phyloP scores from a whole-genome alignment of 2,329 filamentous ascomycete species.

The Fusarium sp. region DNA sequence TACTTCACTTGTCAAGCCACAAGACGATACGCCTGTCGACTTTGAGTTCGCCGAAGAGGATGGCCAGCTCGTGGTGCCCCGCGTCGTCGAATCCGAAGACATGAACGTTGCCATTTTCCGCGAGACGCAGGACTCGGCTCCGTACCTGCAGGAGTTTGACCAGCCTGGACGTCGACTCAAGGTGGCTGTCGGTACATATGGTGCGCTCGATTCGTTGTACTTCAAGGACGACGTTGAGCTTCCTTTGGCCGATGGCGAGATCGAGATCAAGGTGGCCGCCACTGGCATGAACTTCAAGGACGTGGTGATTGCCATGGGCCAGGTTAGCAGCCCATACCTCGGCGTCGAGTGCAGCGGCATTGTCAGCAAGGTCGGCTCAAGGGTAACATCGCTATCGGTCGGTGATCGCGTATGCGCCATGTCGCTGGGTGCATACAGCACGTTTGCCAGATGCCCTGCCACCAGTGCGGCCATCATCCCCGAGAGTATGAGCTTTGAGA shows the following conservation, averaged over 20 bases:
- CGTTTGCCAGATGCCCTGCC: conserved; percentile 51
- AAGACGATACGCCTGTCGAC: neutral
- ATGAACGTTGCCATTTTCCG: conserved; percentile 44
- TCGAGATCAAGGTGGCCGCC: conserved; percentile 55
- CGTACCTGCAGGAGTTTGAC: conserved; percentile 50
- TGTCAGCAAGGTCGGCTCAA: conserved; percentile 51
- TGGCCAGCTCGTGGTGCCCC: conserved; percentile 44
- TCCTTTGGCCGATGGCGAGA: conserved; percentile 47
- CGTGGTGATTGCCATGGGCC: conserved; percentile 54
- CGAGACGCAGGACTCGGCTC: conserved; percentile 37
- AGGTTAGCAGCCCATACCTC: conserved; percentile 46
- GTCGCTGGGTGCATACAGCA: conserved; percentile 26
- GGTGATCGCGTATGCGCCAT: conserved; percentile 29
- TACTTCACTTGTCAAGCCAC: neutral
- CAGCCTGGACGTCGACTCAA: conserved; percentile 47
- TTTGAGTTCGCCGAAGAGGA: conserved; percentile 44
- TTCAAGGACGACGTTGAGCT: conserved; percentile 49
- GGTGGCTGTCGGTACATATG: conserved; percentile 51
- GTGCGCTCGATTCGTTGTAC: conserved; percentile 52
- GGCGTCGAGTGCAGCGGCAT: conserved; percentile 54
- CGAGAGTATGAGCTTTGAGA: conserved; percentile 16
- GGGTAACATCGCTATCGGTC: conserved; percentile 6
- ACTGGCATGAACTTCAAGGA: conserved; percentile 58
- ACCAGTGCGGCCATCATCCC: conserved; percentile 44
- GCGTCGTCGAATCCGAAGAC: conserved; percentile 39